Evolutionary conservation across 148 eudicot genomes (phyloP).

Genomic region (Polygonum maritimum): DNA sequence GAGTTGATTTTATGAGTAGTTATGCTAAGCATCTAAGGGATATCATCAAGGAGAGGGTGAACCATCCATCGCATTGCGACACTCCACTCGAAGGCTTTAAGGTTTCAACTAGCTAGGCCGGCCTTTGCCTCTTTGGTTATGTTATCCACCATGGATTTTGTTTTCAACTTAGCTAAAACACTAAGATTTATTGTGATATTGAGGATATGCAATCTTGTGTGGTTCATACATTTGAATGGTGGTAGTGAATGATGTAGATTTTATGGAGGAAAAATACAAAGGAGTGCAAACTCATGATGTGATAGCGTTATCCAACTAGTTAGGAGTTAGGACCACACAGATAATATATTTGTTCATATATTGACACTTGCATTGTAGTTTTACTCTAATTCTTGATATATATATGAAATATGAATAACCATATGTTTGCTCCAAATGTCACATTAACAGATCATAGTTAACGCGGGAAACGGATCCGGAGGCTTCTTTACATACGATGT

Average conservation of each 20-base stretch:
- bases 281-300: background rate
- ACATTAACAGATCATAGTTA: constrained; percentile 66
- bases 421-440: background rate
- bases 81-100: constrained; percentile 82
- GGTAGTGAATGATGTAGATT: background rate
- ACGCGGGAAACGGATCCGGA: constrained; percentile 95
- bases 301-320: constrained; percentile 3
- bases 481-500: constrained; percentile 93
- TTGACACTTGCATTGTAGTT: no score
- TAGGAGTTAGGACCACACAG: constrained; percentile 1
- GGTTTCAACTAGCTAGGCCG: constrained; percentile 16
- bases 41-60: constrained; percentile 75
- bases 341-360: background rate
- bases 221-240: constrained; percentile 4
- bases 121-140: background rate
- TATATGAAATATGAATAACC: no score
- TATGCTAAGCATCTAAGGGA: constrained; percentile 70
- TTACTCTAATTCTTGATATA: background rate
- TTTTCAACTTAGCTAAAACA: background rate
- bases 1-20: constrained; percentile 68
- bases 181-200: background rate
- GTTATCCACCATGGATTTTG: background rate
- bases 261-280: background rate
- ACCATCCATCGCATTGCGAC: constrained; percentile 72
- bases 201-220: background rate